Conservation (phyloP, 73 alveolate genomes). For the Paramecium sonneborni region DNA sequence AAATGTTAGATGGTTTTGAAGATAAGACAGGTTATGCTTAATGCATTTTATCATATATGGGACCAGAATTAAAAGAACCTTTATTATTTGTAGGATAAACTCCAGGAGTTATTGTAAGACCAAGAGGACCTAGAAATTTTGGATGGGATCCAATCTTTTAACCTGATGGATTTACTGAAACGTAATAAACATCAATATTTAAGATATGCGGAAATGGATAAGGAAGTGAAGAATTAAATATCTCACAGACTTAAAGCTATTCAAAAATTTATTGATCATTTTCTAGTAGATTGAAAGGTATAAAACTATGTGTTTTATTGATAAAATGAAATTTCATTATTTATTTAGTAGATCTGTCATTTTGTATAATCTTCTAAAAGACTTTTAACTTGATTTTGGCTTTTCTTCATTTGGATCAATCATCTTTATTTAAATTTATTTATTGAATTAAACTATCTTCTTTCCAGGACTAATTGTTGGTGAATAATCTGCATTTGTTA, state of each 20-base stretch:
- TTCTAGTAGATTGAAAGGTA: not conserved
- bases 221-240: constrained; percentile 85
- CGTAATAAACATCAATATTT: constrained; percentile 50
- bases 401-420: constrained; percentile 13
- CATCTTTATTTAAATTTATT: not conserved
- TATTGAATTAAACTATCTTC: not conserved
- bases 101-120: constrained; percentile 90
- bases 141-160: constrained; percentile 97
- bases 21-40: constrained; percentile 94
- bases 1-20: constrained; percentile 88
- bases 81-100: constrained; percentile 87
- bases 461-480: not conserved
- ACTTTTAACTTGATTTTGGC: not conserved
- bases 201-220: constrained; percentile 84
- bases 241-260: constrained; percentile 86
- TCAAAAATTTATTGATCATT: constrained; percentile 70
- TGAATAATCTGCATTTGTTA: not conserved
- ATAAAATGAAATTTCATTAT: not conserved
- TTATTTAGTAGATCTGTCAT: not conserved
- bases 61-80: constrained; percentile 79
- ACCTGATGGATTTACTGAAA: constrained; percentile 86
- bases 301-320: not conserved
- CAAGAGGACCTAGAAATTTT: constrained; percentile 89
- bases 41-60: constrained; percentile 86
- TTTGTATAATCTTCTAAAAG: not conserved